Evolutionary conservation across 2,329 filamentous ascomycete genomes (phyloP), one percentile per base, ranked within the genome.

Genomic region (Hypoxylon sp.): DNA sequence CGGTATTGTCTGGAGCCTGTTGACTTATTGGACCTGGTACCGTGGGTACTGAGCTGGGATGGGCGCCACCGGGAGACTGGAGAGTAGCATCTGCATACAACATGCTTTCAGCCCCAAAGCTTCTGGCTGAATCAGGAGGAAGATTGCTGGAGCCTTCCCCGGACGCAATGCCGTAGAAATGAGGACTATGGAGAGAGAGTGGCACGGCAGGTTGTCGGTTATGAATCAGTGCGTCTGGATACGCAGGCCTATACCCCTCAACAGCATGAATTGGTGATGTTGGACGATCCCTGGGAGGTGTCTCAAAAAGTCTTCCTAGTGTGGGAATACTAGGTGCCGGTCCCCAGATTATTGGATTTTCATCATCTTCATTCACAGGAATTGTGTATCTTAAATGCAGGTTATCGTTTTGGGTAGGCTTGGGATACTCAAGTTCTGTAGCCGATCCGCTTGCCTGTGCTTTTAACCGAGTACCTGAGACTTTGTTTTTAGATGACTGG

Each of bases 11-110:
- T n/a, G 37, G 17, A 31, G n/a, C 5, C 29, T 16, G 23, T 12
- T 20, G 35, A n/a, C 3, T 5, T 20, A n/a, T n/a, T 12, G n/a
- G 17, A 7, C 20, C n/a, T 11, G 40, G n/a, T 17, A n/a, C 7
- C n/a, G n/a, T n/a, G 9, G 36, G 30, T n/a, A 16, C 13, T 8
- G 34, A 40, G 17, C 13, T 49, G 15, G n/a, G 7, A 11, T 25
- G 17, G 19, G 63, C n/a, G n/a, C n/a, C n/a, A n/a, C n/a, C n/a
- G n/a, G n/a, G 61, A 37, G 69, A 53, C 46, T 63, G 53, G 43
- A 77, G 46, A n/a, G 56, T 58, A 19, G 72, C 69, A 21, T 67
- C 52, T 2, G 56, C 42, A 53, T 68, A 76, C 4, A 76, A 34
- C 12, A 50, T 51, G 37, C 67, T 71, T 43, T 76, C 74, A 7